Percentiles rank a stretch among this genome's conserved stretches.
Evolutionary conservation across 768 basidiomycete genomes (phyloP).

Genomic region (Boletus coccyginus): DNA sequence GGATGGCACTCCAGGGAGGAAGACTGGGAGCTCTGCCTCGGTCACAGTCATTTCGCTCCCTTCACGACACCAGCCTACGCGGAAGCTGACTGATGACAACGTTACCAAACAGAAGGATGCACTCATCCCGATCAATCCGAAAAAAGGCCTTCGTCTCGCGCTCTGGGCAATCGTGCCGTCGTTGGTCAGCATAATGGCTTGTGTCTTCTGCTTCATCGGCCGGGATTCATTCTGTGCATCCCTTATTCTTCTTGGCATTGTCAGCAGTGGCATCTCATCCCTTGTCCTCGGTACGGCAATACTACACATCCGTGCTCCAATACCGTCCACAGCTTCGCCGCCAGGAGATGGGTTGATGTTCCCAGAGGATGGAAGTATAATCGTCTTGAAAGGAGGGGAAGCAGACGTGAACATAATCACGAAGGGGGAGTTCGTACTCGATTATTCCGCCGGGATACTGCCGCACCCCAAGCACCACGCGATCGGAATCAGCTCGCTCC

Average conservation of each 20-base stretch:
- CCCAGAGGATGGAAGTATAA: conserved; percentile 13
- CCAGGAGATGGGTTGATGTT: conserved; percentile 32
- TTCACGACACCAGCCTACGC: not conserved
- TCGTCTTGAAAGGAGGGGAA: conserved; percentile 31
- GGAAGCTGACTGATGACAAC: not conserved
- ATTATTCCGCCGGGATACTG: conserved; percentile 12
- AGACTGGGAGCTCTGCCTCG: conserved; percentile 12
- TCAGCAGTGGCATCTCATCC: conserved; percentile 32
- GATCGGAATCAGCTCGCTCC: conserved; percentile 24
- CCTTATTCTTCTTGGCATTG: conserved; percentile 31
- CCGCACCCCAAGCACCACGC: conserved; percentile 2
- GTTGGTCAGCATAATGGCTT: conserved; percentile 21
- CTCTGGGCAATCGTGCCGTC: conserved; percentile 23
- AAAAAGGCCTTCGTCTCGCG: conserved; percentile 7
- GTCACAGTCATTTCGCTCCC: conserved; percentile 18
- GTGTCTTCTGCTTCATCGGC: conserved; percentile 17
- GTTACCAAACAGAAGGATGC: not conserved
- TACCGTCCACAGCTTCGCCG: conserved; percentile 23
- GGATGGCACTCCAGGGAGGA: conserved; percentile 4
- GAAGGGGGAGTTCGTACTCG: conserved; percentile 32
- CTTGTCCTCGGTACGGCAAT: conserved; percentile 25
- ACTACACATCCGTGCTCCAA: conserved; percentile 21
- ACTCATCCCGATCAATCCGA: conserved; percentile 7
- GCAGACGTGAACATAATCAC: conserved; percentile 28
- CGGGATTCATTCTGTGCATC: conserved; percentile 26